Conservation (phyloP, 1,284 basidiomycete species). For the Clitocybe nebularis region DNA sequence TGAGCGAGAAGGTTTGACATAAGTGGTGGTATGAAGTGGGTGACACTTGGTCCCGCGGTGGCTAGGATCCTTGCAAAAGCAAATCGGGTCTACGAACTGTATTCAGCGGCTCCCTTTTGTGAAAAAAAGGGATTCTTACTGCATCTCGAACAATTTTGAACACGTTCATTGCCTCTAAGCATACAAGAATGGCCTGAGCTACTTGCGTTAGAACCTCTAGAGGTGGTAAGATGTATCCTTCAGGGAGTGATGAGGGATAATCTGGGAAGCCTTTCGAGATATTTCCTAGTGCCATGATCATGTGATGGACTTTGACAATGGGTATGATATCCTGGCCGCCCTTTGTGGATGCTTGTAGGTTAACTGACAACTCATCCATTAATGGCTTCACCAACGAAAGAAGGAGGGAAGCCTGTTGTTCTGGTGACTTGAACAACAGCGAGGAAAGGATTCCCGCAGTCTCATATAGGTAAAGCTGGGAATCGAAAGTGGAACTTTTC, state of each 20-base stretch:
- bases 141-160: constrained; percentile 91
- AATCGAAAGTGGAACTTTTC: constrained; percentile 74
- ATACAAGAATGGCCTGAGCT: constrained; percentile 87
- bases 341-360: constrained; percentile 56
- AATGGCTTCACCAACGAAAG: constrained; percentile 81
- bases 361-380: constrained; percentile 71
- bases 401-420: constrained; percentile 73
- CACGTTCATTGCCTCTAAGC: constrained; percentile 84
- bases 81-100: constrained; percentile 77
- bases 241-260: constrained; percentile 65
- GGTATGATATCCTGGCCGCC: constrained; percentile 63
- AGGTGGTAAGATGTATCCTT: constrained; percentile 69
- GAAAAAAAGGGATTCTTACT: too few species aligned
- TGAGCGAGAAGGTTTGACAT: constrained; percentile 89
- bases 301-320: constrained; percentile 90
- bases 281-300: constrained; percentile 92
- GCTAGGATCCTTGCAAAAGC: constrained; percentile 93
- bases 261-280: constrained; percentile 97
- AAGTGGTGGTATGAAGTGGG: constrained; percentile 78
- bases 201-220: constrained; percentile 83
- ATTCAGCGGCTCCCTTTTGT: too few species aligned
- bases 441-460: constrained; percentile 85
- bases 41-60: constrained; percentile 74
- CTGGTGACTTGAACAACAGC: constrained; percentile 62
- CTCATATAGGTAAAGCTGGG: constrained; percentile 96